A percentile compares a stretch with the other conserved stretches of the same genome.
These are phyloP conservation scores for Pseudogymnoascus sp. DNA, from an alignment of 2,329 filamentous ascomycete species.

Conservation along the genomic window DNA sequence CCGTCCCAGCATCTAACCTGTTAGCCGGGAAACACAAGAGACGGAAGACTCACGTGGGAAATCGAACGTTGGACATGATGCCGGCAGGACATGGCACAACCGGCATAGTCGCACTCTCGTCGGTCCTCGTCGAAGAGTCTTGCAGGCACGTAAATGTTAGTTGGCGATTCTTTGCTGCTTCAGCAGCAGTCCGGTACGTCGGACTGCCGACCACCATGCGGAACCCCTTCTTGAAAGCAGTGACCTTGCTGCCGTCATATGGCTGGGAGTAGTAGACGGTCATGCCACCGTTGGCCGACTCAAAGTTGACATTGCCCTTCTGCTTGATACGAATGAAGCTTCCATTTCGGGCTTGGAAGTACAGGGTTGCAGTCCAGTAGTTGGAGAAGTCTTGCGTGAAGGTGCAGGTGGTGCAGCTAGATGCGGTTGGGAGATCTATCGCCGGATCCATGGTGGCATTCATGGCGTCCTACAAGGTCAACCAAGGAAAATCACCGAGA, in stretches of 20 bases:
- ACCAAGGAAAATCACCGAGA: background rate
- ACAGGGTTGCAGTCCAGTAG: slow-evolving; percentile 30
- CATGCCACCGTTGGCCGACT: slow-evolving; percentile 29
- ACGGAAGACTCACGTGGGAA: slow-evolving; percentile 20
- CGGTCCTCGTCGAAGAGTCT: slow-evolving; percentile 31
- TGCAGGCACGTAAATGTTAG: slow-evolving; percentile 39
- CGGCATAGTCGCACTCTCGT: slow-evolving; percentile 35
- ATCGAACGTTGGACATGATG: slow-evolving; percentile 29
- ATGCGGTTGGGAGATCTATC: slow-evolving; percentile 22
- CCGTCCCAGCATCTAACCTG: slow-evolving; percentile 22
- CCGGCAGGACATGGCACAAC: slow-evolving; percentile 24
- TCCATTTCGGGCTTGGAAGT: slow-evolving; percentile 27
- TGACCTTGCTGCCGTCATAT: slow-evolving; percentile 31
- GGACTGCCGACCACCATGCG: slow-evolving; percentile 39
- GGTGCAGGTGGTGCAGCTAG: slow-evolving; percentile 29
- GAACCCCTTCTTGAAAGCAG: slow-evolving; percentile 40
- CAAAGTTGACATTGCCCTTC: slow-evolving; percentile 30
- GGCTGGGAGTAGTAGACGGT: slow-evolving; percentile 32
- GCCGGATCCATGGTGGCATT: slow-evolving; percentile 32
- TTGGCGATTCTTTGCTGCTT: slow-evolving; percentile 35
- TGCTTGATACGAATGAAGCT: slow-evolving; percentile 28
- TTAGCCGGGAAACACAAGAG: background rate
- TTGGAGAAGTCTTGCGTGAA: slow-evolving; percentile 33
- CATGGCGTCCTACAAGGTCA: slow-evolving; percentile 30
- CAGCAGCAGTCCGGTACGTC: slow-evolving; percentile 28